A percentile compares a stretch with the other conserved stretches of the same genome.
Evolutionary conservation across 306 rosid species (phyloP).

Genomic region (Hylodesmum podocarpum): DNA sequence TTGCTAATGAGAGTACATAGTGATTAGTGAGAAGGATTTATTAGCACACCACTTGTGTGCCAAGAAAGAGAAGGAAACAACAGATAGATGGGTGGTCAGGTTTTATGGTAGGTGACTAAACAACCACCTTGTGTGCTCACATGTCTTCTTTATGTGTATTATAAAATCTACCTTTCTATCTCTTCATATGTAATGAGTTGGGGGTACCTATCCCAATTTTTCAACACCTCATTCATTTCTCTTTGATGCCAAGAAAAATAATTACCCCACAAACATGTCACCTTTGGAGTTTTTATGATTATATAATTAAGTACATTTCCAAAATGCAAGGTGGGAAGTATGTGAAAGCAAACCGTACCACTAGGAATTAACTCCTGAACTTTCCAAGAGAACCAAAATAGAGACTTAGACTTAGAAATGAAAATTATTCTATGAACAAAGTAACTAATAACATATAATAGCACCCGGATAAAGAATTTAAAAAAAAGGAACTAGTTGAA

Average conservation of each 20-base stretch:
- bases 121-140: conserved; percentile 78
- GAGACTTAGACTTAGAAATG: conserved; percentile 25
- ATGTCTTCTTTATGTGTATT: conserved; percentile 58
- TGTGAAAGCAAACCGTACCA: conserved; percentile 25
- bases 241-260: conserved; percentile 54
- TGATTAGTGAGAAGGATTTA: conserved; percentile 47
- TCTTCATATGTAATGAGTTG: conserved; percentile 41
- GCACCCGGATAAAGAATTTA: background rate
- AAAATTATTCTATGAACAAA: conserved; percentile 35
- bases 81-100: conserved; percentile 71
- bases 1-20: conserved; percentile 30
- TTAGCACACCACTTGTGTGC: conserved; percentile 49
- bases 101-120: conserved; percentile 95
- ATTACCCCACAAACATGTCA: conserved; percentile 45
- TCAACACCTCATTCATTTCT: conserved; percentile 67
- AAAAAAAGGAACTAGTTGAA: background rate
- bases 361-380: conserved; percentile 21
- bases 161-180: conserved; percentile 43
- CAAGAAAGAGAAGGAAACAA: conserved; percentile 43
- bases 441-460: conserved; percentile 21
- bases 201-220: conserved; percentile 38
- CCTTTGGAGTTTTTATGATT: conserved; percentile 43
- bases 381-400: conserved; percentile 29
- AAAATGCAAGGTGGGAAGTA: conserved; percentile 14
- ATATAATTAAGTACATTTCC: conserved; percentile 4